Conservation (phyloP, 768 basidiomycete species). For the Rhizopogon vulgaris region DNA sequence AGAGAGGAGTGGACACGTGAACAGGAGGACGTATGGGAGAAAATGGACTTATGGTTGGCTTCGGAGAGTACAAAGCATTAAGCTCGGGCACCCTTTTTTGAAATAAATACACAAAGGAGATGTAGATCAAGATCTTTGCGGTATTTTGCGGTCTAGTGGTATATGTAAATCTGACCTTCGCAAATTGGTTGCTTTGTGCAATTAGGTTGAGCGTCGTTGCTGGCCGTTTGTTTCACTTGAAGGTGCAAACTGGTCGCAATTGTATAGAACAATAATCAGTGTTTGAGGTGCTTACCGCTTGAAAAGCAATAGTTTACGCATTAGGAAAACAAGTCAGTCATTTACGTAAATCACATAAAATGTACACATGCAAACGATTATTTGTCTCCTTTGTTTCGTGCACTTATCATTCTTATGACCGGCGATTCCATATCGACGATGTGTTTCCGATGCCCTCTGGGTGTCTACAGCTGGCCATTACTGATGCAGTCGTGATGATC, state of each 20-base stretch:
- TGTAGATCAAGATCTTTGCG: not conserved
- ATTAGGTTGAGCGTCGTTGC: not conserved
- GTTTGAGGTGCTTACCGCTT: no score
- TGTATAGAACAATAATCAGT: not conserved
- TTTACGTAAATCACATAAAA: not conserved
- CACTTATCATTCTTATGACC: not conserved
- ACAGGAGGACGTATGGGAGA: conserved; percentile 52
- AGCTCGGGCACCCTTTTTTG: not conserved
- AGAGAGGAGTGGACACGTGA: conserved; percentile 60
- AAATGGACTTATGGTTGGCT: conserved; percentile 53
- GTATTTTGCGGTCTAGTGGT: not conserved
- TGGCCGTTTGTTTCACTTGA: conserved; percentile 7
- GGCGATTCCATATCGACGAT: not conserved
- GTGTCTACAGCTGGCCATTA: not conserved
- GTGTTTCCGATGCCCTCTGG: not conserved
- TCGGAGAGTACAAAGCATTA: conserved; percentile 8
- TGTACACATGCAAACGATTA: not conserved
- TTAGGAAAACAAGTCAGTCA: not conserved
- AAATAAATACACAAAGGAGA: not conserved
- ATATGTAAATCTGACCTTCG: not conserved
- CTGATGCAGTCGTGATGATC: not conserved
- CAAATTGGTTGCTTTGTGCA: not conserved
- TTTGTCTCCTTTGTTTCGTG: not conserved
- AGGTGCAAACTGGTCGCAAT: no score
- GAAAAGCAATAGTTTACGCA: conserved; percentile 3